Percentiles rank a stretch among this genome's conserved stretches.
These are phyloP conservation scores for Malus sieversii DNA, from an alignment of 306 rosid species.

Conservation along the genomic window DNA sequence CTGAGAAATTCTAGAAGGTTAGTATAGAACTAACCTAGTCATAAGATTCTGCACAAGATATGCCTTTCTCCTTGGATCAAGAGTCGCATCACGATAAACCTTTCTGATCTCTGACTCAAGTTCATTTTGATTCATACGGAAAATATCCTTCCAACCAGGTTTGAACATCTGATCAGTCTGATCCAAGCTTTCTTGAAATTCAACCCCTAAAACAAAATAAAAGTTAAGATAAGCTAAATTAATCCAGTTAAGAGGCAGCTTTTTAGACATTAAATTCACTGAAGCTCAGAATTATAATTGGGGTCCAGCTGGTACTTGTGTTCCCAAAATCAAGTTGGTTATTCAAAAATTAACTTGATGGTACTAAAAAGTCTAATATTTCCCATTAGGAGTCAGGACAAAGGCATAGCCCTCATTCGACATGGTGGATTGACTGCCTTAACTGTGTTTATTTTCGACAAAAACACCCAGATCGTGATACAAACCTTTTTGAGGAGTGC, in stretches of 20 bases:
- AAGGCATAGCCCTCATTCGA: neutral
- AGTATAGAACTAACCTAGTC: constrained; percentile 65
- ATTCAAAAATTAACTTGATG: too few species aligned
- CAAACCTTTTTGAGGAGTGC: constrained; percentile 59
- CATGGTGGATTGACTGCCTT: neutral
- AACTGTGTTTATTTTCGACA: neutral
- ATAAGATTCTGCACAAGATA: constrained; percentile 97
- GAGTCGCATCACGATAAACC: constrained; percentile 87
- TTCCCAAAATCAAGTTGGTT: neutral
- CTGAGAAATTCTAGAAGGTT: neutral
- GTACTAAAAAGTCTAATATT: neutral
- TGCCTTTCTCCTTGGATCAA: constrained; percentile 98
- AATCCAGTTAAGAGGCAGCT: neutral
- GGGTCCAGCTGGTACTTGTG: neutral
- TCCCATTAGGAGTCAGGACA: neutral
- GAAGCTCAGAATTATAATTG: neutral
- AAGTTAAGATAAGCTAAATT: neutral
- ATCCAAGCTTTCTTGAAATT: constrained; percentile 75
- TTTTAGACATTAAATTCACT: neutral
- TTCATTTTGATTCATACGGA: constrained; percentile 97
- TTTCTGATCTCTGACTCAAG: constrained; percentile 95
- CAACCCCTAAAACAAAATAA: constrained; percentile 45
- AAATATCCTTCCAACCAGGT: constrained; percentile 99
- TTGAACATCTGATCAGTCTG: constrained; percentile 92
- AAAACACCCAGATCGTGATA: constrained; percentile 7